Percentiles rank a stretch among this genome's conserved stretches.
Evolutionary conservation across 2,329 filamentous ascomycete species (phyloP).

Genomic region (Bertia moriformis): DNA sequence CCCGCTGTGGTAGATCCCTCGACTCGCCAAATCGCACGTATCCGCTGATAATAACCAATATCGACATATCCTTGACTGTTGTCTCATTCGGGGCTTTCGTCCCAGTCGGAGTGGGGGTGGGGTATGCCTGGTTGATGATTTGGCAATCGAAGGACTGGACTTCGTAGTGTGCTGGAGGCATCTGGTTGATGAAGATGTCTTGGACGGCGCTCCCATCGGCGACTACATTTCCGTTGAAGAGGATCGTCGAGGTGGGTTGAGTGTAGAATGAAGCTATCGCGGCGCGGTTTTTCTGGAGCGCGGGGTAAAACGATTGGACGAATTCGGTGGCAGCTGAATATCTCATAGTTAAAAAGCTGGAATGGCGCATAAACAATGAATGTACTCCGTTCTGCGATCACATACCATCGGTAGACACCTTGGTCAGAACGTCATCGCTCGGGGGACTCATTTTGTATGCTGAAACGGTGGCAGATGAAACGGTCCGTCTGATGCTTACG

Average conservation of each 20-base stretch:
- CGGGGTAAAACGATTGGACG: constrained; percentile 33
- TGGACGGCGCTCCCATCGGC: constrained; percentile 6
- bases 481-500: too few species aligned
- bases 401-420: not conserved
- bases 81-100: not conserved
- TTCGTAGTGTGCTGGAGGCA: constrained; percentile 44
- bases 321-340: constrained; percentile 30
- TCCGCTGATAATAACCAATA: not conserved
- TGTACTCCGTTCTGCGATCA: too few species aligned
- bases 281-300: constrained; percentile 28
- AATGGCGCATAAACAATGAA: too few species aligned
- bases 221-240: constrained; percentile 2
- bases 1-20: not conserved
- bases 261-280: constrained; percentile 32
- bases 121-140: constrained; percentile 43
- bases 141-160: constrained; percentile 66
- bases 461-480: too few species aligned
- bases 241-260: constrained; percentile 12
- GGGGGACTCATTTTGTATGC: not conserved
- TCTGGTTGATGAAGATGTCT: constrained; percentile 5
- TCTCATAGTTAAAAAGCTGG: not conserved
- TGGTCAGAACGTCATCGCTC: not conserved
- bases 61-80: constrained; percentile 1
- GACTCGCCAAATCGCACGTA: not conserved
- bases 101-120: not conserved